Base-by-base conservation (phyloP, 2,329 filamentous ascomycete genomes). In the Aaosphaeria arxii region DNA sequence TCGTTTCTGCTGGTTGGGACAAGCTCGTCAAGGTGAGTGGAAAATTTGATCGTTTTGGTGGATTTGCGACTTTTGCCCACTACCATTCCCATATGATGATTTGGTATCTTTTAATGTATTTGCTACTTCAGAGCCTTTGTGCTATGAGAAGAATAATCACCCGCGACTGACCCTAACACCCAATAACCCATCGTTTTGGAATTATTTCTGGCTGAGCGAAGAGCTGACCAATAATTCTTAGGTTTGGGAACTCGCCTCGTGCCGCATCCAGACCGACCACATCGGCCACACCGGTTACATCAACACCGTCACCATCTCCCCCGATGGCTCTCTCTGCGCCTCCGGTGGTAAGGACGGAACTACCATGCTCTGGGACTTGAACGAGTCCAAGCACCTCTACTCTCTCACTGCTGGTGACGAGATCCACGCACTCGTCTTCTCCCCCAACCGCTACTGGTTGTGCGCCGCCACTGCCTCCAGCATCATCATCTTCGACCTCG, bases 311-410 rank as follows among this genome's bases (percentile, higher is more conserved):
- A 99, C 94, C 80, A 97, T 99, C 86, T 97, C 94, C 67, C 94
- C 94, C 72, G 94, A 97, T 77, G 94, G 94, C 72, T 97, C 94
- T 54, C 91, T 99, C 71, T 97, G 94, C 83, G 94, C 94, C 59
- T 97, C 94, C 62, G 94, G 94, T 78, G 94, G 94, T 76, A 97
- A 99, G 87, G 94, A 99, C 79, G 94, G 94, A 77, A 97, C 92
- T 76, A 97, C 94, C 76, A 99, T 97, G 94, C 90, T 99, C 69
- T 99, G 94, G 94, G 94, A 97, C 77, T 86, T 99, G 70, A 99
- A 99, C 86, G 94, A 99, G 88, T 96, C 91, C 76, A 99, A 99
- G 89, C 94, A 99, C 85, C 88, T 99, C 72, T 99, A 99, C 89
- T 97, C 92, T 61, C 90, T 99, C 74, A 94, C 91, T 80, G 94